Evolutionary conservation across 306 rosid species (phyloP).

Genomic region (Hippophae tibetana): DNA sequence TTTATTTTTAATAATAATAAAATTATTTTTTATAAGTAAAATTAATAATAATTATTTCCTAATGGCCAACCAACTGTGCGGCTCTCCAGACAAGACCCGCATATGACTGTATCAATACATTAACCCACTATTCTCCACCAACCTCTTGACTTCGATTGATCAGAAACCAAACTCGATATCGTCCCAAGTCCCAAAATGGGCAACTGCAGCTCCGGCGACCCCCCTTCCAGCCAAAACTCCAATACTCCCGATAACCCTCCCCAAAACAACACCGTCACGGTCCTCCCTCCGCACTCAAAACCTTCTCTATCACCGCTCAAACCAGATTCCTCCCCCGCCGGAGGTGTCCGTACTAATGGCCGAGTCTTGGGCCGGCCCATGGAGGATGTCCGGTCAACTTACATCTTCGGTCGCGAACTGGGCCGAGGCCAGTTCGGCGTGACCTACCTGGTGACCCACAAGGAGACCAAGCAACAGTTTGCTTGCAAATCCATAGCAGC

Average conservation of each 20-base stretch:
- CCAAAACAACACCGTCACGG: slow-evolving; percentile 21
- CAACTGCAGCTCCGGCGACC: slow-evolving; percentile 24
- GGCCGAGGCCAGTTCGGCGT: slow-evolving; percentile 98
- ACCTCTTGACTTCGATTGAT: slow-evolving; percentile 19
- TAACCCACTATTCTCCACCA: too few relatives aligned
- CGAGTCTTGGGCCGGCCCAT: slow-evolving; percentile 75
- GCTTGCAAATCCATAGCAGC: slow-evolving; percentile 95
- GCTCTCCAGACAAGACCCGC: too few relatives aligned
- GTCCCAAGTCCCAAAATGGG: slow-evolving; percentile 35
- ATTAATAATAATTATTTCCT: too few relatives aligned
- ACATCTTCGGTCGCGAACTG: slow-evolving; percentile 83
- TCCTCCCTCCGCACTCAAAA: slow-evolving; percentile 45
- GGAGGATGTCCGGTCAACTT: slow-evolving; percentile 62
- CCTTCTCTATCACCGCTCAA: slow-evolving; percentile 29
- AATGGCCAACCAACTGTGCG: too few relatives aligned
- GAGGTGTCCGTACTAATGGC: slow-evolving; percentile 27
- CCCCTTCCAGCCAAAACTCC: slow-evolving; percentile 16
- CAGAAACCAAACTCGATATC: slow-evolving; percentile 8
- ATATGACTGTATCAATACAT: slow-evolving; percentile 2
- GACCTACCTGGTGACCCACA: slow-evolving; percentile 71
- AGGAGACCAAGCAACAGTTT: slow-evolving; percentile 50
- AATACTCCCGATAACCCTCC: background rate
- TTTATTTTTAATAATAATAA: too few relatives aligned
- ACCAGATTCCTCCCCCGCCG: slow-evolving; percentile 1
- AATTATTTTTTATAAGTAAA: too few relatives aligned